Percentiles rank a stretch among this genome's conserved stretches.
Conservation (phyloP, 1,284 basidiomycete species). For the Heterobasidion irregulare region DNA sequence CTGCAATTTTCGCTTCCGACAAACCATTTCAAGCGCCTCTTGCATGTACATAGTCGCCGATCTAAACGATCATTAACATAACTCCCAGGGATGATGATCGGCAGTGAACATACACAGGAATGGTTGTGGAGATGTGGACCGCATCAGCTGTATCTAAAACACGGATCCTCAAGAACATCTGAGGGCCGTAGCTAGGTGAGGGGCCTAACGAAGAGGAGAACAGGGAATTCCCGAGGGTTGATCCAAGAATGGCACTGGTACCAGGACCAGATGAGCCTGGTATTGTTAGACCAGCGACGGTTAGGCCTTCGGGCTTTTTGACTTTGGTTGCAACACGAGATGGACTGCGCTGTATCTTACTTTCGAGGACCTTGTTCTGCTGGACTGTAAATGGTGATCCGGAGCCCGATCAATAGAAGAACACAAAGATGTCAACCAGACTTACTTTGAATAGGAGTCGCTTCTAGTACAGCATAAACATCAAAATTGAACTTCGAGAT, state of each 20-base stretch:
- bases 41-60: conserved; percentile 96
- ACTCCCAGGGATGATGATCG: not conserved
- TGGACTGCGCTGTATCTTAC: conserved; percentile 69
- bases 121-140: conserved; percentile 79
- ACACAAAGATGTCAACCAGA: not conserved
- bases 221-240: conserved; percentile 31
- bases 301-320: conserved; percentile 37
- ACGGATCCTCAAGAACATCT: conserved; percentile 72
- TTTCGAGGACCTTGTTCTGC: conserved; percentile 74
- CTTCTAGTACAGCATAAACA: conserved; percentile 82
- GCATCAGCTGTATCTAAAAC: conserved; percentile 74
- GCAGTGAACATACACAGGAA: conserved; percentile 64
- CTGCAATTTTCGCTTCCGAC: conserved; percentile 63
- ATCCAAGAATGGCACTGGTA: conserved; percentile 24
- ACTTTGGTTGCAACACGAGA: conserved; percentile 60
- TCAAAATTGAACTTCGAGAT: conserved; percentile 88
- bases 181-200: conserved; percentile 64
- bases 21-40: conserved; percentile 86
- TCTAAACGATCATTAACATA: conserved; percentile 28
- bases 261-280: conserved; percentile 17
- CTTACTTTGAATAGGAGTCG: conserved; percentile 71
- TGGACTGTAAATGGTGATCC: conserved; percentile 42
- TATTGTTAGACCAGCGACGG: conserved; percentile 22
- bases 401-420: too few species aligned
- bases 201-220: conserved; percentile 60